Conservation (phyloP, 1,284 basidiomycete genomes). For the Boletus coffeatus region DNA sequence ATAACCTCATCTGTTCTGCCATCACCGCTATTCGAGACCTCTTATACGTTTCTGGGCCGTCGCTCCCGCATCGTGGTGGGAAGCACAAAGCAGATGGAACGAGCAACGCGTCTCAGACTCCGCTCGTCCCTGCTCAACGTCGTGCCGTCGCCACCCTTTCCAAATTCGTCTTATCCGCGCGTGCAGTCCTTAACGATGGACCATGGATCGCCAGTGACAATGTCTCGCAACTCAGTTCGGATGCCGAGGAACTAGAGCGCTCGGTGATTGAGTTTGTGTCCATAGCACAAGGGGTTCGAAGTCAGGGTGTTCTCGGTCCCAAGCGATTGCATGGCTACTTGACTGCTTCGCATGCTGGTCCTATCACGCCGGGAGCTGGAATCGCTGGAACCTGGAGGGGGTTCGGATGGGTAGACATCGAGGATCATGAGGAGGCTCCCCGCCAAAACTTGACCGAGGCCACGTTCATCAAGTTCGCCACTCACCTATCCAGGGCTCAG, state of each 20-base stretch:
- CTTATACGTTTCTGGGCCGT: conserved; percentile 32
- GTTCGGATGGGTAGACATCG: conserved; percentile 30
- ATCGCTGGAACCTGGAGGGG: conserved; percentile 30
- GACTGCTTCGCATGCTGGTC: conserved; percentile 16
- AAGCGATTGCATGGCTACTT: conserved; percentile 26
- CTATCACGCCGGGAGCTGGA: conserved; percentile 25
- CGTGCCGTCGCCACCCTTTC: conserved; percentile 33
- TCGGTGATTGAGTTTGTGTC: conserved; percentile 28
- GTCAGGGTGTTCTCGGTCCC: conserved; percentile 17
- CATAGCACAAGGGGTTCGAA: conserved; percentile 26
- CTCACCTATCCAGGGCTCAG: conserved; percentile 16
- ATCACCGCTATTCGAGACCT: conserved; percentile 31
- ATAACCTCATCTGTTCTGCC: conserved; percentile 20
- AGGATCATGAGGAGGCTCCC: conserved; percentile 30
- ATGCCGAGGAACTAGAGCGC: conserved; percentile 28
- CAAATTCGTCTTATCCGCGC: conserved; percentile 32
- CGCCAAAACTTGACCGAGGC: conserved; percentile 21
- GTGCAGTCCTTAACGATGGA: conserved; percentile 29
- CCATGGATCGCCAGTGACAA: conserved; percentile 23
- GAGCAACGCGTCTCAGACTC: conserved; percentile 30
- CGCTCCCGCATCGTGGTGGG: conserved; percentile 19
- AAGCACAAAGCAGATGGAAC: conserved; percentile 15
- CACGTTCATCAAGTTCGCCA: conserved; percentile 24
- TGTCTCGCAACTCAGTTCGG: conserved; percentile 23
- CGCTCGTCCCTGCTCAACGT: conserved; percentile 32